Conservation (phyloP, 106 monocot species). For the Ottelia alismoides region DNA sequence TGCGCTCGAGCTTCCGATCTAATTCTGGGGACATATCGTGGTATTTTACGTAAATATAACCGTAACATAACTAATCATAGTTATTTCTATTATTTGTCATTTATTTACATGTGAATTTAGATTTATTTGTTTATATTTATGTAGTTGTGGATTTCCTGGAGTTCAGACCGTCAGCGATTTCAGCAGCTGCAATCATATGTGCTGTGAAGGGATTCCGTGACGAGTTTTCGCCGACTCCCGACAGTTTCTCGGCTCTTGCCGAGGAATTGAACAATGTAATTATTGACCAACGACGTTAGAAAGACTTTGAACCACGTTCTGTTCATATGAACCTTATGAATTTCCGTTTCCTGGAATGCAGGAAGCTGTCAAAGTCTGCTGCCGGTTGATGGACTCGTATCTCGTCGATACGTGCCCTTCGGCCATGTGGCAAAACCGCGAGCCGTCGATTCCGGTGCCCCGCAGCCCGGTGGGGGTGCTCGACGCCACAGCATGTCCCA, state of each 20-base stretch:
- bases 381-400: constrained; percentile 38
- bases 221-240: no score
- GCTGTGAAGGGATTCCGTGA: constrained; percentile 24
- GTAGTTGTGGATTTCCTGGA: constrained; percentile 47
- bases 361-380: constrained; percentile 34
- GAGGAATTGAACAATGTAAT: constrained; percentile 28
- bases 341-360: neutral
- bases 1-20: neutral
- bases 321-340: neutral
- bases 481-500: constrained; percentile 38
- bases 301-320: neutral
- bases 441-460: constrained; percentile 16
- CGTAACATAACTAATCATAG: neutral
- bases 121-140: neutral
- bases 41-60: neutral
- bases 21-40: neutral
- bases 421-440: neutral
- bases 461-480: constrained; percentile 54
- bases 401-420: no score
- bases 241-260: constrained; percentile 3
- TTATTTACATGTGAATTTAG: neutral
- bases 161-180: constrained; percentile 38
- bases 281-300: neutral
- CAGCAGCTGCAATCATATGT: constrained; percentile 39
- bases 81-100: no score